Evolutionary conservation across 1,284 basidiomycete species (phyloP), one percentile per base, ranked within the genome.

Genomic region (Fomes fomentarius): DNA sequence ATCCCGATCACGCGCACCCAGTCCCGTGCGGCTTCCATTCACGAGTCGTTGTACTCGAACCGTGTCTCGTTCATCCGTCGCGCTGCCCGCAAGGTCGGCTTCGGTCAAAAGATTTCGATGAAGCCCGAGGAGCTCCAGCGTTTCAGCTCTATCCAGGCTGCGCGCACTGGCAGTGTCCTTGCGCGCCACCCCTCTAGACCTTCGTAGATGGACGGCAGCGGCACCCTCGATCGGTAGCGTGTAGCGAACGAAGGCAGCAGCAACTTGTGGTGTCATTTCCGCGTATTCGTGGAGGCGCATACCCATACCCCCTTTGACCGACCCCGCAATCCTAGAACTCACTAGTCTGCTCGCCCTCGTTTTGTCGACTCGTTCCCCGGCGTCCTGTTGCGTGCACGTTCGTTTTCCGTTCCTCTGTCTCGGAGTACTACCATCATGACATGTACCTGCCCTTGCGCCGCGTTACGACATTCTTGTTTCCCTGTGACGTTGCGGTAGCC

Each of bases 41-140:
- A 96, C 80, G 94, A 96, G 76, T 93, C 91, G 38, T 74, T 98
- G 67, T 98, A 98, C 85, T 89, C 87, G 51, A 95, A 95, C 76
- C 93, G 94, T 81, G 89, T 91, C 47, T 86, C 84, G 57, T 95
- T 96, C 83, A 88, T 96, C 72, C 85, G 85, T 65, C 89, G 93
- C 50, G 92, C 92, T 46, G 88, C 82, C 47, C 84, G 88, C 76
- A 91, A 88, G 76, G 89, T 93, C 63, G 92, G 91, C 54, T 91
- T 95, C 66, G 89, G 91, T 56, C 82, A 85, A 68, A 89, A 88
- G 78, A 78, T 94, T 54, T 78, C 81, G 49, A 85, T 93, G 78
- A 89, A 86, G 77, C 85, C 89, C 33, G 87, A 90, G 73, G 92
- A 94, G 72, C 76, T 94, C 60, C 85, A 90, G 65, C 81, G 91